Conservation (phyloP, 2,329 filamentous ascomycete species). For the Fusarium liriodendri region DNA sequence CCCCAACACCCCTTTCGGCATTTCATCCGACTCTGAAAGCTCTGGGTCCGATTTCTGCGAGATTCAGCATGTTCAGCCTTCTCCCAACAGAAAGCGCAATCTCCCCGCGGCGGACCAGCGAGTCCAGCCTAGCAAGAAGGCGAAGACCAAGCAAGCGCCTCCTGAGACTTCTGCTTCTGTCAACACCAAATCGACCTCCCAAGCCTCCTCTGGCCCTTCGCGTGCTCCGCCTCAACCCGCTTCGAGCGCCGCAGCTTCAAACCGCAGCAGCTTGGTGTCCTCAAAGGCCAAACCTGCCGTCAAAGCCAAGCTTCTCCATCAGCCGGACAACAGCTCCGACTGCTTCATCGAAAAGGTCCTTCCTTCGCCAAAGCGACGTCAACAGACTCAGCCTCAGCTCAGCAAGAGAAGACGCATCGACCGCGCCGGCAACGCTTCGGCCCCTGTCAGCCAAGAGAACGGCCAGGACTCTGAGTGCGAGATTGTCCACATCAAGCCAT, state of each 20-base stretch:
- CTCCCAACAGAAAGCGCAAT: conserved; percentile 25
- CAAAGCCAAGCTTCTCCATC: not conserved
- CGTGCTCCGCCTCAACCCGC: not conserved
- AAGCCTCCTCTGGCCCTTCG: not conserved
- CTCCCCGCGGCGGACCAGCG: not conserved
- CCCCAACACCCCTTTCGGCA: conserved; percentile 28
- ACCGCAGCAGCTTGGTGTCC: not conserved
- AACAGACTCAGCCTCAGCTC: not conserved
- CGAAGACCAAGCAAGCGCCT: not conserved
- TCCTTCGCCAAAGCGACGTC: conserved; percentile 20
- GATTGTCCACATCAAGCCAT: conserved; percentile 1
- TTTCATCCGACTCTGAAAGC: conserved; percentile 30
- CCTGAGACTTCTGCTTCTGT: not conserved
- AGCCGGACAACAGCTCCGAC: conserved; percentile 23
- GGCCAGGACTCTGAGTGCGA: conserved; percentile 14
- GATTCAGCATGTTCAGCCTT: conserved; percentile 17
- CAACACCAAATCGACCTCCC: not conserved
- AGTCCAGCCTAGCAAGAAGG: conserved; percentile 16
- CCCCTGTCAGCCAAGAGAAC: not conserved
- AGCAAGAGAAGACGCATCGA: conserved; percentile 27
- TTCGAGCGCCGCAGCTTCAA: not conserved
- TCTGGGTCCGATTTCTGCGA: conserved; percentile 29
- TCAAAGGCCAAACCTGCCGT: not conserved
- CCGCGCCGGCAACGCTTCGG: not conserved
- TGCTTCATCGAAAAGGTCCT: conserved; percentile 31